A percentile compares a stretch with the other conserved stretches of the same genome.
These are phyloP conservation scores for Sungouiozyma ichnusensis DNA, from an alignment of 805 yeast species.

Conservation along the genomic window DNA sequence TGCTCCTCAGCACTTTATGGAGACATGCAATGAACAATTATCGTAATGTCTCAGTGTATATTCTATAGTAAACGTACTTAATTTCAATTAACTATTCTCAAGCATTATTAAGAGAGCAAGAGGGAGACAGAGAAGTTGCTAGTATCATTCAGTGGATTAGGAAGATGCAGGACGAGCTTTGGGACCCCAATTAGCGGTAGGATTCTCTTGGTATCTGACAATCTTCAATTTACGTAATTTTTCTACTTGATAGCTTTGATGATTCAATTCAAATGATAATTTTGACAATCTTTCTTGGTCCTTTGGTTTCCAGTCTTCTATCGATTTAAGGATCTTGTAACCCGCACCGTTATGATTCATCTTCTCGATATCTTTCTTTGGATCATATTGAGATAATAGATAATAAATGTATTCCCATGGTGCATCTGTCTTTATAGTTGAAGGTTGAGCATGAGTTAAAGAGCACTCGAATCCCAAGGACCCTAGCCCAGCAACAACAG, in stretches of 20 bases:
- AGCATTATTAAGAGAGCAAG: too few species aligned
- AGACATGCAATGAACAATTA: too few species aligned
- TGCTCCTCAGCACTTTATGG: too few species aligned
- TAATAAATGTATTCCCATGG: constrained; percentile 74
- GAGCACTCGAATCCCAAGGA: constrained; percentile 76
- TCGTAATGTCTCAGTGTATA: not conserved
- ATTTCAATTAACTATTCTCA: not conserved
- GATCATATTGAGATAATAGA: constrained; percentile 52
- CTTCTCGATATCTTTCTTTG: constrained; percentile 29
- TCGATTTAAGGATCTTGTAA: constrained; percentile 40
- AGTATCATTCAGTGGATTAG: too few species aligned
- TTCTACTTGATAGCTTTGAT: constrained; percentile 46
- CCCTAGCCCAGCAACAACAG: constrained; percentile 68
- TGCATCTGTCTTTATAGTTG: constrained; percentile 83
- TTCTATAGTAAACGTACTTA: not conserved
- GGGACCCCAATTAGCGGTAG: constrained; percentile 96
- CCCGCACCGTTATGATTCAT: constrained; percentile 47
- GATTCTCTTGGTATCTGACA: constrained; percentile 84
- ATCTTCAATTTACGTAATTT: constrained; percentile 64
- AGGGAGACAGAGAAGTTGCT: too few species aligned
- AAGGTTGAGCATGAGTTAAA: constrained; percentile 79
- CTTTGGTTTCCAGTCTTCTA: constrained; percentile 13
- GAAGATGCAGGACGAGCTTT: constrained; percentile 55
- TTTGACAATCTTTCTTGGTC: constrained; percentile 5
- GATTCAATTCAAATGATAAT: constrained; percentile 50